Percentiles rank a stretch among this genome's conserved stretches.
These are phyloP conservation scores for Gnomoniopsis smithogilvyi DNA, from an alignment of 2,329 filamentous ascomycete species.

Conservation along the genomic window DNA sequence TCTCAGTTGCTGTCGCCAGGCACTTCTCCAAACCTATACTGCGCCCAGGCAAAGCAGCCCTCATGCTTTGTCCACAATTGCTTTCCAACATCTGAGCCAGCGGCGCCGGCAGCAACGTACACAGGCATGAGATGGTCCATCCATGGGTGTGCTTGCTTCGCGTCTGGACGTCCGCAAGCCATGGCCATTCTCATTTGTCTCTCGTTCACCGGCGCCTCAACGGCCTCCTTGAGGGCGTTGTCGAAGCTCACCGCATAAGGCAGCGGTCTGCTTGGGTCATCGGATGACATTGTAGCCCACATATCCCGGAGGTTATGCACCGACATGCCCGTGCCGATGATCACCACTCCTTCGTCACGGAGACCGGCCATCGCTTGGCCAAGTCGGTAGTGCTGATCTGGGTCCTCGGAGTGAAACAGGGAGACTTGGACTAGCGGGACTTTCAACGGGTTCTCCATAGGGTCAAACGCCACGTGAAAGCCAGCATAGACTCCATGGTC, in stretches of 20 bases:
- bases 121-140: conserved; percentile 51
- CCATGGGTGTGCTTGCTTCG: conserved; percentile 44
- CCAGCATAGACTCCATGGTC: conserved; percentile 75
- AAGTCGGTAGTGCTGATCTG: conserved; percentile 63
- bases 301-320: conserved; percentile 66
- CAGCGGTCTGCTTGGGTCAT: conserved; percentile 39
- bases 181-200: conserved; percentile 38
- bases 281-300: conserved; percentile 32
- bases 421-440: conserved; percentile 72
- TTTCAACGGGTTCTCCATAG: conserved; percentile 56
- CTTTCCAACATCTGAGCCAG: conserved; percentile 24
- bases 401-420: conserved; percentile 62
- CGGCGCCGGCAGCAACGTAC: conserved; percentile 44
- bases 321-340: conserved; percentile 72
- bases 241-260: conserved; percentile 64
- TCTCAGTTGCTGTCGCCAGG: neutral
- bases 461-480: conserved; percentile 63
- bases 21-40: conserved; percentile 16
- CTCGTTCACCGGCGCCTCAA: conserved; percentile 38
- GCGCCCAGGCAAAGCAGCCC: conserved; percentile 17
- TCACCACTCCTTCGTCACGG: conserved; percentile 63
- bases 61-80: conserved; percentile 18
- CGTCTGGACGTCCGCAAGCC: conserved; percentile 39
- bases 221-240: conserved; percentile 63
- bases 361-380: conserved; percentile 64